Percentiles rank a stretch among this genome's conserved stretches.
Evolutionary conservation across 83 land plant genomes (phyloP).

Genomic region (Diphasiastrum complanatum): DNA sequence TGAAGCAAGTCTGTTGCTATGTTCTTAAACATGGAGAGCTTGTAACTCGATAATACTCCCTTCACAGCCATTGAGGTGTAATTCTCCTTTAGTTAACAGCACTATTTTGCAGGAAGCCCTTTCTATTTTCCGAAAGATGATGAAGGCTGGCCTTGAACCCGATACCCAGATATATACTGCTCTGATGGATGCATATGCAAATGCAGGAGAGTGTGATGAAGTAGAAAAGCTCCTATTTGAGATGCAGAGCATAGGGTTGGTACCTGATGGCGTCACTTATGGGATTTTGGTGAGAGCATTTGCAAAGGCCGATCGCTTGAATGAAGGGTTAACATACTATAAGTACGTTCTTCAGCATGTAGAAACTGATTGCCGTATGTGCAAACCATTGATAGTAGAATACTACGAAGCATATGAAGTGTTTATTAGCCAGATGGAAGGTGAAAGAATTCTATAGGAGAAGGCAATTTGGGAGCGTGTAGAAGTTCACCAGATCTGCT

Average conservation of each 20-base stretch:
- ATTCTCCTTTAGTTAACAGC: background rate
- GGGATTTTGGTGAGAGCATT: slow-evolving; percentile 26
- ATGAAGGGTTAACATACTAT: slow-evolving; percentile 28
- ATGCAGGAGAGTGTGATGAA: slow-evolving; percentile 27
- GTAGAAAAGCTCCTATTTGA: slow-evolving; percentile 13
- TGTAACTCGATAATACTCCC: background rate
- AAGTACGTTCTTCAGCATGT: slow-evolving; percentile 16
- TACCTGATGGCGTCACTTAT: slow-evolving; percentile 26
- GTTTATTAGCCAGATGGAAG: no score
- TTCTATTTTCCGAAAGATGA: slow-evolving; percentile 25
- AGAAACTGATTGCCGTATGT: no score
- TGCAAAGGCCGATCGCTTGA: slow-evolving; percentile 26
- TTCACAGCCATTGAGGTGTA: background rate
- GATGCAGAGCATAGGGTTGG: slow-evolving; percentile 20
- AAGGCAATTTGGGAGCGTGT: no score
- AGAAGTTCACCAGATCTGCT: no score
- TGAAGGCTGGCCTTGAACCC: slow-evolving; percentile 19
- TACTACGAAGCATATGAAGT: no score
- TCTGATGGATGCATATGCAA: slow-evolving; percentile 35
- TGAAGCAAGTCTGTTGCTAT: no score
- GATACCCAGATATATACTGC: slow-evolving; percentile 29
- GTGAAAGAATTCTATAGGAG: no score
- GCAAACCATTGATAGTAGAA: no score
- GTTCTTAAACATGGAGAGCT: no score
- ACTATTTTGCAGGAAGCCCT: slow-evolving; percentile 27